A percentile compares a stretch with the other conserved stretches of the same genome.
phyloP scores from a whole-genome alignment of 2,329 filamentous ascomycete species.

The Raffaelea deltoideospora region DNA sequence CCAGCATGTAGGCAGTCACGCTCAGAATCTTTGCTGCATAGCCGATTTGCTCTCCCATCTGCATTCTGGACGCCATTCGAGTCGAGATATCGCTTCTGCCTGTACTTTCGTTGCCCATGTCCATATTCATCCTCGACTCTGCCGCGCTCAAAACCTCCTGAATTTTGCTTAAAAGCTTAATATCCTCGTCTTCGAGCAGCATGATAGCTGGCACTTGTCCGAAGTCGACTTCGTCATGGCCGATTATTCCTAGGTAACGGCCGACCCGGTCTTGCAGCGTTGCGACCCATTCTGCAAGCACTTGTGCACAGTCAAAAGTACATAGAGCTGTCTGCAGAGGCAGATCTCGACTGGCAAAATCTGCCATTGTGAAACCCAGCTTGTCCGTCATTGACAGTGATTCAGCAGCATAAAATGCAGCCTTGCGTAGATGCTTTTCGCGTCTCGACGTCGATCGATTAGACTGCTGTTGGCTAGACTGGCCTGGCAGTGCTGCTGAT shows the following conservation, averaged over 20 bases:
- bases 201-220: slow-evolving; percentile 72
- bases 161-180: slow-evolving; percentile 70
- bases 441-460: slow-evolving; percentile 47
- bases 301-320: slow-evolving; percentile 84
- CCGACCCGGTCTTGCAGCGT: slow-evolving; percentile 92
- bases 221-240: slow-evolving; percentile 66
- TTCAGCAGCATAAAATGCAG: slow-evolving; percentile 90
- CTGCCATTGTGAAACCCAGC: slow-evolving; percentile 70
- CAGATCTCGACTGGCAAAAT: slow-evolving; percentile 69
- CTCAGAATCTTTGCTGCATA: slow-evolving; percentile 75
- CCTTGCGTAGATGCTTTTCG: slow-evolving; percentile 79
- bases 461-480: slow-evolving; percentile 9
- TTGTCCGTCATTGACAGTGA: slow-evolving; percentile 81
- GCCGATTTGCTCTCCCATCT: slow-evolving; percentile 49
- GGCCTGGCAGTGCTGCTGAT: slow-evolving; percentile 1
- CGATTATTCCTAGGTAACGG: slow-evolving; percentile 71
- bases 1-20: slow-evolving; percentile 73
- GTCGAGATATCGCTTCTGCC: slow-evolving; percentile 31
- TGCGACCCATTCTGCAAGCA: slow-evolving; percentile 86
- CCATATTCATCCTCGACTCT: slow-evolving; percentile 62
- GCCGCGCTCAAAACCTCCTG: slow-evolving; percentile 62
- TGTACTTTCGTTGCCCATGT: slow-evolving; percentile 28
- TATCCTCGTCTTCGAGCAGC: slow-evolving; percentile 82
- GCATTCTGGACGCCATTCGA: slow-evolving; percentile 24
- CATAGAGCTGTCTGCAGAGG: slow-evolving; percentile 86